Conservation (phyloP, 2,329 filamentous ascomycete genomes). For the Nothophoma quercina region DNA sequence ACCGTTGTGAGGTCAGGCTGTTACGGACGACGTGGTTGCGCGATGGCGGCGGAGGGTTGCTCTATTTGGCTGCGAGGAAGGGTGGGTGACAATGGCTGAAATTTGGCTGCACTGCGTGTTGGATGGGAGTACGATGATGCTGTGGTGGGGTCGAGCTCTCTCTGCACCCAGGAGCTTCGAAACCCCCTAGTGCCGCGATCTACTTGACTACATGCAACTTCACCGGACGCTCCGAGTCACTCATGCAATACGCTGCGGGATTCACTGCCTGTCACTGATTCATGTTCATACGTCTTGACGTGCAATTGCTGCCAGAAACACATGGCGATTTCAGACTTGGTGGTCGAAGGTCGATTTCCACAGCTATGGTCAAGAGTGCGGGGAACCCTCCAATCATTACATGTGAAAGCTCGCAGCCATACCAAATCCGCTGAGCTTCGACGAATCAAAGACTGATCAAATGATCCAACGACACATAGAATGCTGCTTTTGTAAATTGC, state of each 20-base stretch:
- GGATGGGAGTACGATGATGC: conserved; percentile 37
- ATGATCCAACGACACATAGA: conserved; percentile 25
- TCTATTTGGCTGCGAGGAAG: conserved; percentile 17
- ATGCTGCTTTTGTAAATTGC: neutral
- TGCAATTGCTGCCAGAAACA: conserved; percentile 1
- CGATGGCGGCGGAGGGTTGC: conserved; percentile 15
- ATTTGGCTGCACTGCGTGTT: conserved; percentile 25
- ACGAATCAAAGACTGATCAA: conserved; percentile 28
- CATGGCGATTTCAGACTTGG: neutral
- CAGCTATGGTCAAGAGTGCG: conserved; percentile 26
- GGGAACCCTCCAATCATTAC: conserved; percentile 30
- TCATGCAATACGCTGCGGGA: conserved; percentile 5
- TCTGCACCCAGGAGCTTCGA: conserved; percentile 1
- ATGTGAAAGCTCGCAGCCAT: conserved; percentile 35
- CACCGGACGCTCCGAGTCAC: conserved; percentile 13
- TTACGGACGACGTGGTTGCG: conserved; percentile 18
- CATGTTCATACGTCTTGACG: neutral
- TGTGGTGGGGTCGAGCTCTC: conserved; percentile 45
- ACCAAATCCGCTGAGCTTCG: conserved; percentile 20
- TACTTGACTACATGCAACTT: conserved; percentile 11
- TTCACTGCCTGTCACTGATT: neutral
- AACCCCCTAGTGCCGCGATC: conserved; percentile 10
- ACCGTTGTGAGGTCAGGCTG: conserved; percentile 35
- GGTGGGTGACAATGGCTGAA: conserved; percentile 39
- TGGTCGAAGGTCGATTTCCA: conserved; percentile 1